phyloP scores from a whole-genome alignment of 257 asterid species.

The Verbena officinalis region DNA sequence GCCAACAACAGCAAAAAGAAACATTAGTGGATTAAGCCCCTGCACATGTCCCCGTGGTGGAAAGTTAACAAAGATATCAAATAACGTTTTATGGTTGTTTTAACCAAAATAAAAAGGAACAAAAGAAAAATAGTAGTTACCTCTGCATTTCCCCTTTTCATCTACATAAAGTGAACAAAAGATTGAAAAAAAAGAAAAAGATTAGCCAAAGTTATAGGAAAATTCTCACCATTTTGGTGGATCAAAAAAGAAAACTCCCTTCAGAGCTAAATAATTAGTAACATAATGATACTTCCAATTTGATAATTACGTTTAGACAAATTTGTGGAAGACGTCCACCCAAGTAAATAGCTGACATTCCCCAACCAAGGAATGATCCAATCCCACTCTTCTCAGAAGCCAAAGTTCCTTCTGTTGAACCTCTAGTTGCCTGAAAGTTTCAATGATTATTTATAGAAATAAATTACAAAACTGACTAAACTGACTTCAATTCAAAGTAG shows the following conservation, averaged over 20 bases:
- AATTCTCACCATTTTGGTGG: background rate
- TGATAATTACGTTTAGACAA: slow-evolving; percentile 52
- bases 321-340: slow-evolving; percentile 85
- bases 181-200: background rate
- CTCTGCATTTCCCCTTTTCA: slow-evolving; percentile 66
- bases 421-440: slow-evolving; percentile 40
- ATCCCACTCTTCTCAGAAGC: slow-evolving; percentile 36
- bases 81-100: background rate
- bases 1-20: slow-evolving; percentile 74
- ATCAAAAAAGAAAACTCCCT: background rate
- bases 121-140: slow-evolving; percentile 33
- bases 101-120: background rate
- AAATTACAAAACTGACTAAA: background rate
- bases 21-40: slow-evolving; percentile 87
- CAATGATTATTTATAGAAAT: no score
- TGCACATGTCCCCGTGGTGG: slow-evolving; percentile 22
- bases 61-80: background rate
- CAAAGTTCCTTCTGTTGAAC: slow-evolving; percentile 22
- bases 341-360: slow-evolving; percentile 70
- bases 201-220: slow-evolving; percentile 16
- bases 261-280: background rate
- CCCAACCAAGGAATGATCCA: slow-evolving; percentile 79
- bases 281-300: background rate
- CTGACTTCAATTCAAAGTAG: background rate
- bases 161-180: slow-evolving; percentile 41